Percentiles rank a stretch among this genome's conserved stretches.
Evolutionary conservation across 805 yeast species (phyloP).

Genomic region (Candida endomychidarum): DNA sequence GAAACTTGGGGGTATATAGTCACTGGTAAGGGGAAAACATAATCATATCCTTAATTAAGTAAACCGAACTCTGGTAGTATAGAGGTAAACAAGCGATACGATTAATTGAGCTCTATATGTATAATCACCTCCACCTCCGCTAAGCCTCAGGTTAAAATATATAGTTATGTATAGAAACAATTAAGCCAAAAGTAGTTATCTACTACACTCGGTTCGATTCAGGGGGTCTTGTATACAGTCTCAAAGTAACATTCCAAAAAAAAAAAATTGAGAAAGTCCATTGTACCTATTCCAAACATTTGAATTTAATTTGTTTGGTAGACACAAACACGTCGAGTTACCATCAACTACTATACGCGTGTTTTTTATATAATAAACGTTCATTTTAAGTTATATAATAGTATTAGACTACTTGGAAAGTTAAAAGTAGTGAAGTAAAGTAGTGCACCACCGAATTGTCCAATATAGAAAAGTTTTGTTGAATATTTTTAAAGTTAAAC

Average conservation of each 20-base stretch:
- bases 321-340: slow-evolving; percentile 3
- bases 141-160: too few species aligned
- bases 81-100: too few species aligned
- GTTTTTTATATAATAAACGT: not conserved
- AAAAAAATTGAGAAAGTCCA: not conserved
- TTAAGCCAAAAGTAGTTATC: too few species aligned
- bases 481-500: not conserved
- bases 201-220: not conserved
- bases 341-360: not conserved
- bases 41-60: too few species aligned
- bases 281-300: slow-evolving; percentile 3
- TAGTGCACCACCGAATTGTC: not conserved
- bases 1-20: slow-evolving; percentile 26
- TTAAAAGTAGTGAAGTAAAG: too few species aligned
- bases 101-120: too few species aligned
- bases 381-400: slow-evolving; percentile 1
- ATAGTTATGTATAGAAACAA: too few species aligned
- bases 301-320: not conserved
- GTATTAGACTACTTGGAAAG: not conserved
- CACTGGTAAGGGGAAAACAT: slow-evolving; percentile 15
- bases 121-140: too few species aligned
- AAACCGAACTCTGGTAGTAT: too few species aligned
- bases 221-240: slow-evolving; percentile 1
- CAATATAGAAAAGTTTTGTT: not conserved
- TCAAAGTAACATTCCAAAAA: not conserved